These are phyloP conservation scores for Solanum chmielewskii DNA, from an alignment of 257 asterid genomes.

Conservation along the genomic window DNA sequence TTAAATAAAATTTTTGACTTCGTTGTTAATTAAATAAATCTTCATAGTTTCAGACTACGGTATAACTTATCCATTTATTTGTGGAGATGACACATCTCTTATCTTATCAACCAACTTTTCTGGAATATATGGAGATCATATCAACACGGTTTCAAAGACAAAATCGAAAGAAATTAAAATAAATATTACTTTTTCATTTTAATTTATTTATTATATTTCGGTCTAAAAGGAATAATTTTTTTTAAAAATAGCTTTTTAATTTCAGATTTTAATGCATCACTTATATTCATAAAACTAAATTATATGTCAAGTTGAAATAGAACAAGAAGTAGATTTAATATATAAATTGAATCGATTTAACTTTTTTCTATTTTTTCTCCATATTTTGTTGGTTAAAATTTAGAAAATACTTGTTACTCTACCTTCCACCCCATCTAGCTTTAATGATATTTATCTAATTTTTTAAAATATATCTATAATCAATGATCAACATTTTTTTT, in stretches of 20 bases:
- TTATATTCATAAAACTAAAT: no score
- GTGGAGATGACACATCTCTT: not conserved
- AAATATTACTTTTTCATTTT: not conserved
- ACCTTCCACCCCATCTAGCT: not conserved
- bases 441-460: no score
- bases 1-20: no score
- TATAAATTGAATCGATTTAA: no score
- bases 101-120: not conserved
- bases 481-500: no score
- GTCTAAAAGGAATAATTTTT: no score
- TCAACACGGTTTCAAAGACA: not conserved
- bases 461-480: no score
- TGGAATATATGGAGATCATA: not conserved
- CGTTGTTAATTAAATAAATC: not conserved
- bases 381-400: not conserved
- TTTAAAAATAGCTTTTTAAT: no score
- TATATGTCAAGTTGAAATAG: not conserved
- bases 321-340: no score
- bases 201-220: no score
- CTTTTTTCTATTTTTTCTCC: not conserved
- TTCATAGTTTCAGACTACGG: not conserved
- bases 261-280: no score
- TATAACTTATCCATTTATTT: not conserved
- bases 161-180: not conserved
- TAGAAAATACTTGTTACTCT: no score